Percentiles rank a stretch among this genome's conserved stretches.
Conservation (phyloP, 179 eudicot species). For the Patellifolia procumbens region DNA sequence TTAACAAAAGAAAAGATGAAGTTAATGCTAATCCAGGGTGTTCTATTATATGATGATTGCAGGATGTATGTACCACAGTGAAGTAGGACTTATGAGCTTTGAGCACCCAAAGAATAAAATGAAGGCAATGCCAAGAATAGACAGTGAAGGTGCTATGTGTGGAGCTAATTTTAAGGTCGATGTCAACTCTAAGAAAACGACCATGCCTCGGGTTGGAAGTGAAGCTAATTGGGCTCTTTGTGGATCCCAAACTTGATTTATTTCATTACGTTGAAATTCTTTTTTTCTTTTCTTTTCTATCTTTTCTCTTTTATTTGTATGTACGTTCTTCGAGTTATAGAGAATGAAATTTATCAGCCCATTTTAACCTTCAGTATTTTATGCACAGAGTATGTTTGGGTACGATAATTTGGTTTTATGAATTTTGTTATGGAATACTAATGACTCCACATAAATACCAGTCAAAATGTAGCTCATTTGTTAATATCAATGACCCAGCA, state of each 20-base stretch:
- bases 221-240: slow-evolving; percentile 74
- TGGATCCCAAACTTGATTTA: slow-evolving; percentile 16
- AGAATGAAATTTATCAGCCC: no score
- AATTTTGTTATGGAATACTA: no score
- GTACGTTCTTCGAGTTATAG: background rate
- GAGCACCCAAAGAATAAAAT: slow-evolving; percentile 78
- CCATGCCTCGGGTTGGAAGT: slow-evolving; percentile 86
- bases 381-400: no score
- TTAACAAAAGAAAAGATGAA: no score
- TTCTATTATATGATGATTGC: slow-evolving; percentile 19
- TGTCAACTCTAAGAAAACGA: slow-evolving; percentile 43
- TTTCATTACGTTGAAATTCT: background rate
- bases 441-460: no score
- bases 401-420: no score
- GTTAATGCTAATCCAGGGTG: background rate
- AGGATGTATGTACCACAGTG: slow-evolving; percentile 87
- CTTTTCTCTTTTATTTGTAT: no score
- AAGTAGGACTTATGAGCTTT: slow-evolving; percentile 62
- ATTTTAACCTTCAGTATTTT: no score
- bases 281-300: background rate
- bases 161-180: slow-evolving; percentile 82
- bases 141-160: slow-evolving; percentile 81
- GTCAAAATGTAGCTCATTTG: no score
- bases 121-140: slow-evolving; percentile 86
- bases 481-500: no score